phyloP scores from a whole-genome alignment of 441 rosid genomes.

The Corymbia citriodora region DNA sequence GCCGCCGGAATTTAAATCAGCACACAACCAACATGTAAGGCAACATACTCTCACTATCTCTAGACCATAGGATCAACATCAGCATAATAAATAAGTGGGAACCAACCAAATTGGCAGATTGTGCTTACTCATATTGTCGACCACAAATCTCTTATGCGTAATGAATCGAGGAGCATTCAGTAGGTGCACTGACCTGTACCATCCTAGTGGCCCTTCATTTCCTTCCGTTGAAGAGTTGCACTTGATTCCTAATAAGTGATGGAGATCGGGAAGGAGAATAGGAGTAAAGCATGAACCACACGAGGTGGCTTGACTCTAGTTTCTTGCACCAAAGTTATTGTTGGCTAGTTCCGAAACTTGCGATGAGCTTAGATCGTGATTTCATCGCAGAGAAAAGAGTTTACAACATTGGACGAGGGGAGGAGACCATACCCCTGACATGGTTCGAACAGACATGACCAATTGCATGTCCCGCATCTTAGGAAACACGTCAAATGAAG shows the following conservation, averaged over 20 bases:
- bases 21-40: neutral
- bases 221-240: neutral
- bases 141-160: neutral
- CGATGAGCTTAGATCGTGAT: neutral
- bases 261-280: neutral
- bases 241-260: neutral
- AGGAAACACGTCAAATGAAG: neutral
- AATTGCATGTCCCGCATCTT: neutral
- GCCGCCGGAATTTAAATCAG: neutral
- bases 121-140: neutral
- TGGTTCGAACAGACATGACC: neutral
- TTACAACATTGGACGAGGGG: neutral
- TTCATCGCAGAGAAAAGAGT: neutral
- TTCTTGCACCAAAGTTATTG: neutral
- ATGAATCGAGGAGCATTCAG: neutral
- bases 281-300: neutral
- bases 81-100: neutral
- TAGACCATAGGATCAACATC: neutral
- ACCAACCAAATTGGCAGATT: neutral
- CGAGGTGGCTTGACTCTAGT: neutral
- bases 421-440: neutral
- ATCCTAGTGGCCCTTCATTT: neutral
- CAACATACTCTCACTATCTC: neutral
- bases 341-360: neutral
- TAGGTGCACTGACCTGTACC: neutral